Evolutionary conservation across 2,329 filamentous ascomycete genomes (phyloP).

Genomic region (Ceratocystis cacaofunesta): DNA sequence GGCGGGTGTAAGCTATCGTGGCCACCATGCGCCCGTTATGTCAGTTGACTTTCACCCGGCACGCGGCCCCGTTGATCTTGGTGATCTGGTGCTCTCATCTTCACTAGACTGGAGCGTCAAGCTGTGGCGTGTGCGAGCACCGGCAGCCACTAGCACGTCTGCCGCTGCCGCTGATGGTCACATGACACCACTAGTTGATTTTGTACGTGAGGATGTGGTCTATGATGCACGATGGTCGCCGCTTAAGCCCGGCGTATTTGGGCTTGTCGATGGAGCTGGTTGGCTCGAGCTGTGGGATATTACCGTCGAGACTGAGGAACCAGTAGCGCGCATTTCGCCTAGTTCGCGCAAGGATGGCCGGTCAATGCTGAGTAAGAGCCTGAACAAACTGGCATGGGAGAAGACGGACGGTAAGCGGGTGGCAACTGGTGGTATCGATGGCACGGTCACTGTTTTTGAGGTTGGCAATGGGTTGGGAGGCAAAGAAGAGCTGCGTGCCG

Average conservation of each 20-base stretch:
- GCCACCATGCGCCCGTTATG: conserved; percentile 89
- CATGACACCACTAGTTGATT: conserved; percentile 68
- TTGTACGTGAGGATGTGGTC: conserved; percentile 87
- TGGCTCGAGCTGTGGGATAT: conserved; percentile 92
- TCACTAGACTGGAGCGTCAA: conserved; percentile 96
- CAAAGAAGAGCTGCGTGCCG: conserved; percentile 65
- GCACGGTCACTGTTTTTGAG: conserved; percentile 82
- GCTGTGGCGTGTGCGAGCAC: conserved; percentile 83
- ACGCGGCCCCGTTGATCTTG: conserved; percentile 80
- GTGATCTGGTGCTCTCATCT: conserved; percentile 82
- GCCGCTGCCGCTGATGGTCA: conserved; percentile 31
- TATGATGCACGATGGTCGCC: conserved; percentile 96
- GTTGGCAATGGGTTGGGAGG: conserved; percentile 70
- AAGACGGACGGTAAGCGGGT: conserved; percentile 71
- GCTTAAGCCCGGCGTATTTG: conserved; percentile 84
- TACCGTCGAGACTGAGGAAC: conserved; percentile 81
- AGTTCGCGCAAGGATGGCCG: conserved; percentile 48
- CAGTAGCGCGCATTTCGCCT: conserved; percentile 65
- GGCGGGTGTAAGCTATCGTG: conserved; percentile 70
- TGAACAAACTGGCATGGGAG: conserved; percentile 95
- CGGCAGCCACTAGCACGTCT: conserved; percentile 53
- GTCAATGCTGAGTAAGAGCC: conserved; percentile 62
- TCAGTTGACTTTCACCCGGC: conserved; percentile 91
- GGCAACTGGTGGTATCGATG: conserved; percentile 84
- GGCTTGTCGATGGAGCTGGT: conserved; percentile 82